Conservation (phyloP, 1,284 basidiomycete genomes). For the Cryptococcus sp. region DNA sequence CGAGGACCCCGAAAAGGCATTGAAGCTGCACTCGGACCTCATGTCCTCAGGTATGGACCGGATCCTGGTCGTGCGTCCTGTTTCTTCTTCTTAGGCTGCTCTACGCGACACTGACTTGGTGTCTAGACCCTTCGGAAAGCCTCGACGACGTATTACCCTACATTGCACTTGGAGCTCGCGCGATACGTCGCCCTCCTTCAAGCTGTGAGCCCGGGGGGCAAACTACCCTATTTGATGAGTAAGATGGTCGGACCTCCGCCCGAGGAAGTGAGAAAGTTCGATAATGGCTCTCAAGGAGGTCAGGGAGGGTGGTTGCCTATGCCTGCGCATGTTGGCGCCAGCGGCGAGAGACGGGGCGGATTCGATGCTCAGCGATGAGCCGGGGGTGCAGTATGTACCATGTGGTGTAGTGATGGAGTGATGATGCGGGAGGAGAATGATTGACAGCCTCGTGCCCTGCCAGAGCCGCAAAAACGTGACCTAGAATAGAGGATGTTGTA, state of each 20-base stretch:
- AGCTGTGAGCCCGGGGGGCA: slow-evolving; percentile 27
- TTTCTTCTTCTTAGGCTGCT: background rate
- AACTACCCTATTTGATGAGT: slow-evolving; percentile 48
- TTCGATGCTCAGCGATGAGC: background rate
- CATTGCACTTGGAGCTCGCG: slow-evolving; percentile 84
- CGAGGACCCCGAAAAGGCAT: slow-evolving; percentile 65
- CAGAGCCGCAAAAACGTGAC: too few species aligned
- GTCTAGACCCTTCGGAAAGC: slow-evolving; percentile 84
- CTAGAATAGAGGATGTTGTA: too few species aligned
- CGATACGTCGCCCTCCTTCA: slow-evolving; percentile 71
- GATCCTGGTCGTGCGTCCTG: slow-evolving; percentile 49
- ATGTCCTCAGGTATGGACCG: slow-evolving; percentile 83
- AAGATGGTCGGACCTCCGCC: slow-evolving; percentile 50
- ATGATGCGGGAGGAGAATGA: background rate
- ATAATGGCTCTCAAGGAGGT: background rate
- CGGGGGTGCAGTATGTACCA: background rate
- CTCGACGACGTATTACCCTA: slow-evolving; percentile 87
- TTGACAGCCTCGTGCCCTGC: background rate
- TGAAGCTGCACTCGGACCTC: slow-evolving; percentile 77
- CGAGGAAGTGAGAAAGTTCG: slow-evolving; percentile 30
- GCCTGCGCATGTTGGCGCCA: background rate
- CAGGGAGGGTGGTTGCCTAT: slow-evolving; percentile 15
- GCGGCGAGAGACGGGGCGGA: background rate
- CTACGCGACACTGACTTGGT: background rate
- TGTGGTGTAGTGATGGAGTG: too few species aligned